Base-by-base conservation (phyloP, 2,329 filamentous ascomycete genomes). In the Penicillium sp. region DNA sequence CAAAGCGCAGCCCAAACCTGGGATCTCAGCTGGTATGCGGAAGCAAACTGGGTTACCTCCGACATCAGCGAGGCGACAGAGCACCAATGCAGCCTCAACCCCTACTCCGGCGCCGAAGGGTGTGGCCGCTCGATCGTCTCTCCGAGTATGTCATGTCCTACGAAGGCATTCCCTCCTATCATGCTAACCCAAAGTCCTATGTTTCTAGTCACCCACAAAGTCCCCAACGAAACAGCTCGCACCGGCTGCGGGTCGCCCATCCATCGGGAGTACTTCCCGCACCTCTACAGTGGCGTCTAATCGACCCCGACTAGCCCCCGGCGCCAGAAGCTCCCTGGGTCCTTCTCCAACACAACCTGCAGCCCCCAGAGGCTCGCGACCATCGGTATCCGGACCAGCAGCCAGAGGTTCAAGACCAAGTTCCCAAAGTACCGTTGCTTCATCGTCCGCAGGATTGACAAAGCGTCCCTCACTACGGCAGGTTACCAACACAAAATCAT, bases 141-240 rank as follows among this genome's bases (percentile, higher is more conserved):
- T 76, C 53, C 73, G 74, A 66, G 75, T 77, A 73, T 55, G 62
- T 47, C 22, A 14, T 50, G 31, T 13, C 11, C 24, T 22, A 34
- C 18, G 24, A n/a, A 20, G 10, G 16, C 9, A 10, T 46, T 60
- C 22, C 56, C 26, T 48, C 16, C 26, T 39, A 46, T 46, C 44
- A 54, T 53, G 44, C 64, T 74, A 50, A 73, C 61, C 5, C 1
- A 9, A 2, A 35, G 22, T 38, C 54, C 10, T 24, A 16, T 13
- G 7, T 59, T 31, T 63, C 38, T 68, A 92, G 86, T 91, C 88
- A 56, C 89, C 90, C 2, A 87, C 84, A 0, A 92, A 90, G 67
- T 92, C 89, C 1, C 90, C 90, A 2, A 90, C 88, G 3, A 94
- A 94, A 69, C 88, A 89, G 65, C 72, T 89, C n/a, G 62, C 75